Evolutionary conservation across 2,329 filamentous ascomycete species (phyloP).

Genomic region (Fusarium xyrophilum): DNA sequence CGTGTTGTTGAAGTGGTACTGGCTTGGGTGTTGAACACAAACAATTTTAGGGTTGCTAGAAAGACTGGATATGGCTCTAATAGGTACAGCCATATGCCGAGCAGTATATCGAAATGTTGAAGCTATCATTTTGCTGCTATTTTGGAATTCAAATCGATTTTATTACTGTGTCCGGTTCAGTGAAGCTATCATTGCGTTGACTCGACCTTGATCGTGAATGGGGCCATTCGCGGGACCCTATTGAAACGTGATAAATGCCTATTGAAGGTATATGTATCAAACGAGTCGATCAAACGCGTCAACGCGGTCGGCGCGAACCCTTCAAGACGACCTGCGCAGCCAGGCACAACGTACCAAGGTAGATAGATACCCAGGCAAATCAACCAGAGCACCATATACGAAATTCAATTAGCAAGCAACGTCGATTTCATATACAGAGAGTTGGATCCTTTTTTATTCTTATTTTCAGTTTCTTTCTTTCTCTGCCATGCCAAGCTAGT

Average conservation of each 20-base stretch:
- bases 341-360: neutral
- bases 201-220: conserved; percentile 32
- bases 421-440: neutral
- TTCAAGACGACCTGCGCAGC: neutral
- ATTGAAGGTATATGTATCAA: conserved; percentile 40
- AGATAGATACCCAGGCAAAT: neutral
- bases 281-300: conserved; percentile 50
- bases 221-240: conserved; percentile 40
- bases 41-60: conserved; percentile 63
- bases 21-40: conserved; percentile 39
- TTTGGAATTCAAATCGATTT: neutral
- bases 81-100: conserved; percentile 28
- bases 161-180: neutral
- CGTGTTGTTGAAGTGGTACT: neutral
- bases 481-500: conserved; percentile 30
- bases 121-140: conserved; percentile 38
- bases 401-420: conserved; percentile 13
- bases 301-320: conserved; percentile 42
- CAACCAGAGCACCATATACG: conserved; percentile 10
- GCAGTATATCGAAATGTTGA: conserved; percentile 36
- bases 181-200: neutral
- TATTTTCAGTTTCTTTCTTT: neutral
- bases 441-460: neutral
- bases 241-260: conserved; percentile 28
- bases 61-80: conserved; percentile 54